These are phyloP conservation scores for Spinacia oleracea DNA, from an alignment of 179 eudicot genomes.

Conservation along the genomic window DNA sequence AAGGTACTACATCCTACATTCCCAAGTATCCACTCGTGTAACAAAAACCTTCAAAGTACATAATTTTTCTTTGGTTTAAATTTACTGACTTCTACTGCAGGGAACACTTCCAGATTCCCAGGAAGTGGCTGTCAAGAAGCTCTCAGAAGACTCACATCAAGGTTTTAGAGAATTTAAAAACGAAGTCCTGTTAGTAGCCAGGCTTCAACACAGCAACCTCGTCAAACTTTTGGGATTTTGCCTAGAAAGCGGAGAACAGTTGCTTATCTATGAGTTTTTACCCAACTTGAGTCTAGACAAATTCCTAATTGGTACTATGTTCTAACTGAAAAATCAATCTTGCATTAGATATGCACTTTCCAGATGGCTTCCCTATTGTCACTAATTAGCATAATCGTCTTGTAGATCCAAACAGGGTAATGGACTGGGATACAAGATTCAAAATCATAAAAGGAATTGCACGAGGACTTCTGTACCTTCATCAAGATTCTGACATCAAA, in stretches of 20 bases:
- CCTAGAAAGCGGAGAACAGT: slow-evolving; percentile 11
- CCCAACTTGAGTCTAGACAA: slow-evolving; percentile 25
- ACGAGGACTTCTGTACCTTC: slow-evolving; percentile 39
- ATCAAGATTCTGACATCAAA: slow-evolving; percentile 31
- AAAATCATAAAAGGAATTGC: slow-evolving; percentile 39
- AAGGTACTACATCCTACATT: slow-evolving; percentile 11
- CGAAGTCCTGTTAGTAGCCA: slow-evolving; percentile 28
- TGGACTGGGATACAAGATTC: slow-evolving; percentile 30
- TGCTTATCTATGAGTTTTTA: slow-evolving; percentile 26
- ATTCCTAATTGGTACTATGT: slow-evolving; percentile 17
- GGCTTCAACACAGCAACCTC: slow-evolving; percentile 30
- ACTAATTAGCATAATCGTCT: not conserved
- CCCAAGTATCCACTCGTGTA: no score
- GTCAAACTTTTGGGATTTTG: slow-evolving; percentile 29
- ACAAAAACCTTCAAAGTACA: not conserved
- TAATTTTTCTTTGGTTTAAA: not conserved
- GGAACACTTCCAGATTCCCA: slow-evolving; percentile 26
- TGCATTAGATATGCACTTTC: not conserved
- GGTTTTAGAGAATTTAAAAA: slow-evolving; percentile 27
- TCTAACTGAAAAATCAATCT: not conserved
- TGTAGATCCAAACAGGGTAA: slow-evolving; percentile 14
- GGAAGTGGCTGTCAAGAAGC: slow-evolving; percentile 29
- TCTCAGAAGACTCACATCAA: slow-evolving; percentile 19
- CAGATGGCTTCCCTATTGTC: not conserved
- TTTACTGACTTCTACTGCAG: slow-evolving; percentile 3